Conservation (phyloP, 352 stramenopile species). For the Nothophytophthora sp. region DNA sequence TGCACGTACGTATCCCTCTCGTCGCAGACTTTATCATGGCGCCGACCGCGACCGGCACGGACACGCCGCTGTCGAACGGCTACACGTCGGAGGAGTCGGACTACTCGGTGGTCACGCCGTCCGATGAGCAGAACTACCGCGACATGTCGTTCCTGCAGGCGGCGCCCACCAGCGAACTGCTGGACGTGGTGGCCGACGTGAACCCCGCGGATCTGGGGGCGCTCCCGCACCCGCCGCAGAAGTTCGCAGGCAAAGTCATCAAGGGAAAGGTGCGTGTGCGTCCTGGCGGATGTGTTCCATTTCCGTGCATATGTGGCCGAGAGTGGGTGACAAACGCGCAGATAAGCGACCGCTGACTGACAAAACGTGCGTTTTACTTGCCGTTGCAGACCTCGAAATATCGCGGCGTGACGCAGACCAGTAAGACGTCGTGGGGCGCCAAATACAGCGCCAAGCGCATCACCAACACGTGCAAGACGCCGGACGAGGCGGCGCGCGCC, state of each 20-base stretch:
- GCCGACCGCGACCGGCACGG: slow-evolving; percentile 24
- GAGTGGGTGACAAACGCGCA: too few species aligned
- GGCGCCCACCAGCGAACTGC: slow-evolving; percentile 59
- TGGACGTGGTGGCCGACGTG: slow-evolving; percentile 61
- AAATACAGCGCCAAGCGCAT: slow-evolving; percentile 90
- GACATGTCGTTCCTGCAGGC: slow-evolving; percentile 73
- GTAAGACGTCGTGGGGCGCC: slow-evolving; percentile 86
- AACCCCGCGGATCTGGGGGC: slow-evolving; percentile 40
- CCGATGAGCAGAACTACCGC: slow-evolving; percentile 76
- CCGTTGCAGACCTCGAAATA: slow-evolving; percentile 89
- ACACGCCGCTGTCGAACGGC: slow-evolving; percentile 67
- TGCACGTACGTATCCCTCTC: too few species aligned
- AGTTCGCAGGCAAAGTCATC: slow-evolving; percentile 75
- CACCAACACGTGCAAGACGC: slow-evolving; percentile 89
- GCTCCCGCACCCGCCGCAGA: slow-evolving; percentile 42
- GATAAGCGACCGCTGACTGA: slow-evolving; percentile 4
- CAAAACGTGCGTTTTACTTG: slow-evolving; percentile 6
- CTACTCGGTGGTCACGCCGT: slow-evolving; percentile 67
- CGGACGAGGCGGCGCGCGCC: slow-evolving; percentile 76
- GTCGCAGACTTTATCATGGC: slow-evolving; percentile 56
- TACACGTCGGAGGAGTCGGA: slow-evolving; percentile 88
- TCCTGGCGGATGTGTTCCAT: too few species aligned
- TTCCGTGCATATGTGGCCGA: too few species aligned
- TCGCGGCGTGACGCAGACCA: slow-evolving; percentile 82
- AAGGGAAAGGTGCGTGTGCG: slow-evolving; percentile 81